phyloP scores from a whole-genome alignment of 2,329 filamentous ascomycete species.

The Aspergillus japonicus region DNA sequence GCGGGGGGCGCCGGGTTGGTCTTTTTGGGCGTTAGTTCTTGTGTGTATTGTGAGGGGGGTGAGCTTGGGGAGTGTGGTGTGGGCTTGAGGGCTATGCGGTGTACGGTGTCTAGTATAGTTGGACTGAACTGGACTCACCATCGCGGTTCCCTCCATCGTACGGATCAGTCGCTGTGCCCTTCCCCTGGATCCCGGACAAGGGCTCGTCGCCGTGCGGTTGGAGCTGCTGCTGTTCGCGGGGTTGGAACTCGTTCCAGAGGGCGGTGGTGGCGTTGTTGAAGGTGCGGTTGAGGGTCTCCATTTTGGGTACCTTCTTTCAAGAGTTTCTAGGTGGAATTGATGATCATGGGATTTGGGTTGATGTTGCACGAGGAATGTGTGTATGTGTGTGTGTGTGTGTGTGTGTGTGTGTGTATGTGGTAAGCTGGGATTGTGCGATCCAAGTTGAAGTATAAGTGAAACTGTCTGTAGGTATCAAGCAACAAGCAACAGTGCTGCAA shows the following conservation, averaged over 20 bases:
- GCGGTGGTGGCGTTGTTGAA: conserved; percentile 50
- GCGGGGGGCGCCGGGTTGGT: conserved; percentile 28
- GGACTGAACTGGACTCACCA: conserved; percentile 41
- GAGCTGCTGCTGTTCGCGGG: conserved; percentile 18
- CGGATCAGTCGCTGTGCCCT: conserved; percentile 67
- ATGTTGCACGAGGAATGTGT: too few relatives aligned
- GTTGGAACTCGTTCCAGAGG: conserved; percentile 48
- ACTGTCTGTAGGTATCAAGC: too few relatives aligned
- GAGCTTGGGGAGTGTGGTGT: background rate
- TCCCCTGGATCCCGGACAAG: conserved; percentile 66
- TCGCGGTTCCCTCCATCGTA: conserved; percentile 77
- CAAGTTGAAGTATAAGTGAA: background rate
- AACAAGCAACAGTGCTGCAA: too few relatives aligned
- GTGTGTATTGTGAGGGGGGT: conserved; percentile 1
- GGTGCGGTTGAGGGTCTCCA: conserved; percentile 64
- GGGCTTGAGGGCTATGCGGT: too few relatives aligned
- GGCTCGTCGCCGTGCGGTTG: conserved; percentile 59
- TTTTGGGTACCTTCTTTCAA: conserved; percentile 31
- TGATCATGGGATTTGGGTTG: too few relatives aligned
- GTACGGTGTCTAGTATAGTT: background rate
- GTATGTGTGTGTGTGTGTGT: too few relatives aligned
- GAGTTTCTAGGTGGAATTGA: too few relatives aligned
- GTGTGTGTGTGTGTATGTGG: too few relatives aligned
- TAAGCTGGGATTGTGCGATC: too few relatives aligned
- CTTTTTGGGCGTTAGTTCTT: conserved; percentile 18